Conservation (phyloP, 2,329 filamentous ascomycete species). For the Exserohilum rostratum region DNA sequence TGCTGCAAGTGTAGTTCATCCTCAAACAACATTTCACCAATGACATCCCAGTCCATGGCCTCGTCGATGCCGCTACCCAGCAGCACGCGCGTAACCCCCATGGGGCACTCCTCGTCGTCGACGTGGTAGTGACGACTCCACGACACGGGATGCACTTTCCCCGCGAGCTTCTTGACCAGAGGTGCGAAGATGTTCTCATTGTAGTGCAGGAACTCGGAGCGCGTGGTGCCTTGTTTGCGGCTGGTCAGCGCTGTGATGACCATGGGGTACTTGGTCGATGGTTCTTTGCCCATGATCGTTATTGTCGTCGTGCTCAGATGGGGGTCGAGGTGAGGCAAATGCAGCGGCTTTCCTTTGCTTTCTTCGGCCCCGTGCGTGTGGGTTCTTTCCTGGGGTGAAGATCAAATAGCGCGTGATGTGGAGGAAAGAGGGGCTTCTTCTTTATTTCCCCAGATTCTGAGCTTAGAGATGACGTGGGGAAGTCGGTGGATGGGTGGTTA, state of each 20-base stretch:
- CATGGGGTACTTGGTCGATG: constrained; percentile 20
- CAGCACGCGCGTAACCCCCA: constrained; percentile 15
- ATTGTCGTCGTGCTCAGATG: neutral
- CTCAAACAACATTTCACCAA: constrained; percentile 24
- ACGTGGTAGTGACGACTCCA: constrained; percentile 26
- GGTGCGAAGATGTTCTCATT: constrained; percentile 21
- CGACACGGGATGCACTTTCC: constrained; percentile 23
- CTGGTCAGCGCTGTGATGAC: constrained; percentile 19
- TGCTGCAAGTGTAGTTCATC: constrained; percentile 29
- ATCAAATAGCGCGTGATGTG: too few relatives aligned
- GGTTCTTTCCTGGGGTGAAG: too few relatives aligned
- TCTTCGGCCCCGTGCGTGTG: too few relatives aligned
- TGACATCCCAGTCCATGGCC: constrained; percentile 27
- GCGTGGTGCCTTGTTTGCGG: constrained; percentile 21
- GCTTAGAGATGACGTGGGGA: too few relatives aligned
- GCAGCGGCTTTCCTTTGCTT: neutral
- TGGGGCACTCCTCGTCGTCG: constrained; percentile 18
- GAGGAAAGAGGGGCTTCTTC: too few relatives aligned
- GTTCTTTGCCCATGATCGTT: constrained; percentile 12
- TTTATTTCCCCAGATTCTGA: too few relatives aligned
- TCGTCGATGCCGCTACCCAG: constrained; percentile 16
- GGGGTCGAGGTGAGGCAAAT: too few relatives aligned
- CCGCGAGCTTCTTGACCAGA: constrained; percentile 16
- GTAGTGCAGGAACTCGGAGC: constrained; percentile 20
- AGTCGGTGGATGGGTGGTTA: too few relatives aligned